Evolutionary conservation across 1,284 basidiomycete species (phyloP).

Genomic region (Gymnopus androsaceus): DNA sequence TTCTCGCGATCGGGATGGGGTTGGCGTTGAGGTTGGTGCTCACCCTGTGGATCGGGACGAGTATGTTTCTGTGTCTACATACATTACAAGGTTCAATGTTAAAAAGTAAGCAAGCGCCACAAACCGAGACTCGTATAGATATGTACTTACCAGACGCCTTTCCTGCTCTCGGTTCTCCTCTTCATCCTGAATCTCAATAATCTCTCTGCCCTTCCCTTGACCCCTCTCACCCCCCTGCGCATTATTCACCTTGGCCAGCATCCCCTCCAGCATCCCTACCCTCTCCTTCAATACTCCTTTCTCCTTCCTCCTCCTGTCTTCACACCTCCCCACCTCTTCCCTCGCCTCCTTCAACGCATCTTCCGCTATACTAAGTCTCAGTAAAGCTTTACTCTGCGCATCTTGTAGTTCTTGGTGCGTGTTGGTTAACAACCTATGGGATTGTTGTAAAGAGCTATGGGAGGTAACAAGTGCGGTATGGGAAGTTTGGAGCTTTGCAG

Average conservation of each 20-base stretch:
- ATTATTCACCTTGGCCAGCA: neutral
- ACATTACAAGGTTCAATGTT: too few species aligned
- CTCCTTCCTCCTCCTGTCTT: slow-evolving; percentile 3
- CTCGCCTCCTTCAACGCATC: neutral
- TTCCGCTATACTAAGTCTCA: neutral
- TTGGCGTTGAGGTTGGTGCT: too few species aligned
- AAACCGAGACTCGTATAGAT: too few species aligned
- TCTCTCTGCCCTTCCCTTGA: neutral
- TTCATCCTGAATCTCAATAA: neutral
- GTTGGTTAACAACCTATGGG: neutral
- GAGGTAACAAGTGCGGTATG: neutral
- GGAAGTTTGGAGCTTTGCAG: neutral
- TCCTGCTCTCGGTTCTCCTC: too few species aligned
- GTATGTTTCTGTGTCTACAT: too few species aligned
- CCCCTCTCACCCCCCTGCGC: neutral
- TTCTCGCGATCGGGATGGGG: too few species aligned
- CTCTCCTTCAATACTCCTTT: slow-evolving; percentile 1
- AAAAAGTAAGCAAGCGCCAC: too few species aligned
- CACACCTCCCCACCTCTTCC: neutral
- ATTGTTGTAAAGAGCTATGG: neutral
- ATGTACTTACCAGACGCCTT: too few species aligned
- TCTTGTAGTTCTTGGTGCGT: neutral
- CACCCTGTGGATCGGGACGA: too few species aligned
- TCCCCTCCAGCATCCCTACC: neutral
- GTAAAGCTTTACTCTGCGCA: neutral